Evolutionary conservation across 2,329 filamentous ascomycete genomes (phyloP), one percentile per base, ranked within the genome.

Genomic region (Verticillium nonalfalfae): DNA sequence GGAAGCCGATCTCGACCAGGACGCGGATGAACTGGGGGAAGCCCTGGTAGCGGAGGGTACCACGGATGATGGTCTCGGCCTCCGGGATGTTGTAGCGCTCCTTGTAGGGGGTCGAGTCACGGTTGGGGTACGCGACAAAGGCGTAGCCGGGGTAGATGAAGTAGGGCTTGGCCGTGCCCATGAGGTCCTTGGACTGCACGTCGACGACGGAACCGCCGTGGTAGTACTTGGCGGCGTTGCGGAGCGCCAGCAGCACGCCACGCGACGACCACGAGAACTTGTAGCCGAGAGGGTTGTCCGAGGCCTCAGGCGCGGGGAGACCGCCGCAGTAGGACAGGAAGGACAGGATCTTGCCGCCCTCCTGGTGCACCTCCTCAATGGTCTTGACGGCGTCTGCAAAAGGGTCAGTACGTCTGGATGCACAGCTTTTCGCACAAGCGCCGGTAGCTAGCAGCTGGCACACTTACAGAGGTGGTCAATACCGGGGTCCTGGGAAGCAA

Each of bases 81-180:
- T 98, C 94, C 59, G 93, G 93, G 71, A 97, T 97, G 76, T 86
- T 78, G 58, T 59, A 97, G 65, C 91, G 87, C 82, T 96, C 89
- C 72, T 87, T 88, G 86, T 95, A 98, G 9, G 85, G 82, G 15
- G 91, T 95, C 21, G 88, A 93, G 78, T 98, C 93, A 68, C 93
- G 84, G 86, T 98, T 98, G 62, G 90, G 90, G 79, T 98, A 98
- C 52, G 90, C 92, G 68, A 97, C 93, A 69, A 96, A 94, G 59
- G 90, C 88, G 75, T 88, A 97, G 63, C 91, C 91, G 39, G 90
- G 90, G 80, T 93, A 96, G 80, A 94, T 95, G 77, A 84, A 87
- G 84, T 96, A 97, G 58, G 92, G 91, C 83, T 96, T 94, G 50
- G 93, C 92, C 58, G 85, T 85, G 64, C 80, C 88, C 94, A 97